Evolutionary conservation across 2,329 filamentous ascomycete species (phyloP).

Genomic region (Colletotrichum tanaceti): DNA sequence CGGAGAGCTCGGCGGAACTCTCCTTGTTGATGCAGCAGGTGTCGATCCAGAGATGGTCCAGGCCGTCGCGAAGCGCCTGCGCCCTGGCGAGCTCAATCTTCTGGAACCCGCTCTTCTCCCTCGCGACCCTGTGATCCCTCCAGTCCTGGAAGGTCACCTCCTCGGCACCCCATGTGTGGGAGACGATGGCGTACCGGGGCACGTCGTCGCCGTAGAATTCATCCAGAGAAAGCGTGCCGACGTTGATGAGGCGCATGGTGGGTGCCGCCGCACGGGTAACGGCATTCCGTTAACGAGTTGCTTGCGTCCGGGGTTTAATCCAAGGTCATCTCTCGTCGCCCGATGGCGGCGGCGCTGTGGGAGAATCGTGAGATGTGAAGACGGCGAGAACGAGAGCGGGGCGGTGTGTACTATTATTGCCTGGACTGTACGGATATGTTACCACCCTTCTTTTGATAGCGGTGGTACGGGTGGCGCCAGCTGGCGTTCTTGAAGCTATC

Average conservation of each 20-base stretch:
- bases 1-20: conserved; percentile 35
- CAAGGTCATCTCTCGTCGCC: not conserved
- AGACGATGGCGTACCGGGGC: conserved; percentile 45
- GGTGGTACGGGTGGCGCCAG: not conserved
- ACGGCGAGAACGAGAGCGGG: not conserved
- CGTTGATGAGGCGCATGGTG: conserved; percentile 48
- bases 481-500: not conserved
- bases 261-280: not conserved
- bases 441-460: not conserved
- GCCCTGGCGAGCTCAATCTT: conserved; percentile 32
- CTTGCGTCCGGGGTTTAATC: not conserved
- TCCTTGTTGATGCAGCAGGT: conserved; percentile 42
- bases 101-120: conserved; percentile 24
- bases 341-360: conserved; percentile 7
- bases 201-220: conserved; percentile 43
- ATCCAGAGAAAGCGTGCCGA: conserved; percentile 41
- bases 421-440: too few relatives aligned
- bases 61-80: conserved; percentile 21
- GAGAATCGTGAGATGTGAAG: not conserved
- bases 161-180: conserved; percentile 43
- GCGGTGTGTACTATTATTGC: not conserved
- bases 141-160: conserved; percentile 43
- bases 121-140: conserved; percentile 6
- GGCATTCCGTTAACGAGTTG: not conserved
- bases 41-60: conserved; percentile 40